Evolutionary conservation across 2,329 filamentous ascomycete species (phyloP).

Genomic region (Stemphylium lycopersici): DNA sequence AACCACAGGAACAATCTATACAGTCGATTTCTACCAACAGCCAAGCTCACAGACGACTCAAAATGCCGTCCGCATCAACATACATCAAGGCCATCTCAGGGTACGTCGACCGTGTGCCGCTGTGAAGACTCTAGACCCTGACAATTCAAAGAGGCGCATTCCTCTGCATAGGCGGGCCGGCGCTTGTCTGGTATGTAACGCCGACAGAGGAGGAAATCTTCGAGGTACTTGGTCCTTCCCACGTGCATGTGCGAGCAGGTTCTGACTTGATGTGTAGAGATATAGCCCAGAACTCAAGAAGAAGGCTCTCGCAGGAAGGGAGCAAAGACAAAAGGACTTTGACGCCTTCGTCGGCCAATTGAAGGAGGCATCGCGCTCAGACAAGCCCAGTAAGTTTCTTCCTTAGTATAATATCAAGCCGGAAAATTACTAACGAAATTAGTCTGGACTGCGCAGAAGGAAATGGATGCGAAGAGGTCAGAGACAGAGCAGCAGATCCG

Average conservation of each 20-base stretch:
- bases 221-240: slow-evolving; percentile 53
- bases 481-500: slow-evolving; percentile 31
- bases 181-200: slow-evolving; percentile 77
- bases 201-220: slow-evolving; percentile 93
- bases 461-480: slow-evolving; percentile 40
- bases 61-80: slow-evolving; percentile 37
- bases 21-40: background rate
- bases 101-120: slow-evolving; percentile 27
- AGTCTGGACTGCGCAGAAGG: slow-evolving; percentile 48
- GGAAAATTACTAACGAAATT: slow-evolving; percentile 17
- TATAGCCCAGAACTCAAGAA: slow-evolving; percentile 97
- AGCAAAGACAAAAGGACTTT: slow-evolving; percentile 81
- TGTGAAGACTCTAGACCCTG: slow-evolving; percentile 18
- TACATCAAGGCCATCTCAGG: slow-evolving; percentile 45
- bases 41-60: slow-evolving; percentile 6
- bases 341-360: slow-evolving; percentile 83
- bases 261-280: slow-evolving; percentile 54
- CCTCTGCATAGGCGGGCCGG: slow-evolving; percentile 83
- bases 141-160: slow-evolving; percentile 65
- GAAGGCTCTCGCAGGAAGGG: slow-evolving; percentile 78
- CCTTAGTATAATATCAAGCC: background rate
- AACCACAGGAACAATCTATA: background rate
- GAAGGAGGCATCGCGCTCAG: slow-evolving; percentile 88
- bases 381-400: slow-evolving; percentile 77
- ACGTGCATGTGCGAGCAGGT: slow-evolving; percentile 15